Conservation (phyloP, 306 rosid genomes). For the Rosa persica region DNA sequence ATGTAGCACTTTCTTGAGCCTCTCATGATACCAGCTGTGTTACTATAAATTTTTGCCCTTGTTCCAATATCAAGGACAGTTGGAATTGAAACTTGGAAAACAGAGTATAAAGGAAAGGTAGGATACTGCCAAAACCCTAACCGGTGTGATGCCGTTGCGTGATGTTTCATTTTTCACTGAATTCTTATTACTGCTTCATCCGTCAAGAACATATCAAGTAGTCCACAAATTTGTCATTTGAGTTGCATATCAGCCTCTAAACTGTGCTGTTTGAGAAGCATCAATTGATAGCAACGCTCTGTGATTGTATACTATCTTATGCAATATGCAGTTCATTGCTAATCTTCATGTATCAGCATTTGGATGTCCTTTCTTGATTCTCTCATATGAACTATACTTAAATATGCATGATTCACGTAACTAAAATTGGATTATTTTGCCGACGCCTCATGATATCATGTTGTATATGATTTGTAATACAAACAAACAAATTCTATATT, state of each 20-base stretch:
- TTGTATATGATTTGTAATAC: background rate
- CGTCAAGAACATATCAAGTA: too few relatives aligned
- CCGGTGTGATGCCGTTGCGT: too few relatives aligned
- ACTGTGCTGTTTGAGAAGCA: background rate
- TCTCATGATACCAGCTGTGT: background rate
- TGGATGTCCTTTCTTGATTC: background rate
- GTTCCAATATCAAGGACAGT: background rate
- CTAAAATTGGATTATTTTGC: too few relatives aligned
- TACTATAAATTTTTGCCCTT: background rate
- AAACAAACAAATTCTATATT: background rate
- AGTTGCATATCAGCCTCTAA: background rate
- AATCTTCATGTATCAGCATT: background rate
- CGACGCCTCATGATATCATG: too few relatives aligned
- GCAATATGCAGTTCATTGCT: background rate
- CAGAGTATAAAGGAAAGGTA: background rate
- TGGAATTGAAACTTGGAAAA: background rate
- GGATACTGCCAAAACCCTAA: background rate
- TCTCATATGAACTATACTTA: background rate
- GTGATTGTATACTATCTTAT: background rate
- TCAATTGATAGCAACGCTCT: too few relatives aligned
- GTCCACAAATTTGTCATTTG: too few relatives aligned
- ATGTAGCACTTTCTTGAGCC: background rate
- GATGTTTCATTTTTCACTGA: too few relatives aligned
- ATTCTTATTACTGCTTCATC: too few relatives aligned
- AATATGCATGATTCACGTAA: background rate